These are phyloP conservation scores for Sporobolus alterniflorus DNA, from an alignment of 202 grass and related monocot species.

Conservation along the genomic window DNA sequence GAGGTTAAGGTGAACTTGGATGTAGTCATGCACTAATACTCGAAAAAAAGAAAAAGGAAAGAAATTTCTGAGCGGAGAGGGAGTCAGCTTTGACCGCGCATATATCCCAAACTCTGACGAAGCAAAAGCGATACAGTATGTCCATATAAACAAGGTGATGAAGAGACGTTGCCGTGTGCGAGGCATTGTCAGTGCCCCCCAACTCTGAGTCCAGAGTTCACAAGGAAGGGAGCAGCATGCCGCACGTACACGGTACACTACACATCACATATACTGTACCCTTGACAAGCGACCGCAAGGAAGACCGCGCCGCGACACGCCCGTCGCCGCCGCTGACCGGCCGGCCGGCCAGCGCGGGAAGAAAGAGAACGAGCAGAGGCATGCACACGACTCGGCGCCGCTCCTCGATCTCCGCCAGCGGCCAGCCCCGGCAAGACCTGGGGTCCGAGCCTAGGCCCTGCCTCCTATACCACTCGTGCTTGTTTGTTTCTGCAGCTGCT, in stretches of 20 bases:
- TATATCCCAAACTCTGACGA: neutral
- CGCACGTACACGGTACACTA: too few relatives aligned
- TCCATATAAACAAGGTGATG: neutral
- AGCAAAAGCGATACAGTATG: neutral
- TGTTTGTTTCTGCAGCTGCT: neutral
- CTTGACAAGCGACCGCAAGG: slow-evolving; percentile 44
- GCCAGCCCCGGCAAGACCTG: too few relatives aligned
- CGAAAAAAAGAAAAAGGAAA: too few relatives aligned
- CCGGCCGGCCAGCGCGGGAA: neutral
- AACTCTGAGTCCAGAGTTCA: neutral
- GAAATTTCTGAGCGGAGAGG: too few relatives aligned
- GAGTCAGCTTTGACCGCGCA: neutral
- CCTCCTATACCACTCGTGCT: neutral
- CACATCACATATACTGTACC: neutral
- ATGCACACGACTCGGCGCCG: too few relatives aligned
- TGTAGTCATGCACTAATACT: too few relatives aligned
- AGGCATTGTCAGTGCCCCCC: neutral
- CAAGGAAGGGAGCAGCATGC: too few relatives aligned
- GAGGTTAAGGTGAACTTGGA: too few relatives aligned
- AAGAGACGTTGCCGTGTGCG: slow-evolving; percentile 23
- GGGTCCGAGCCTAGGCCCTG: neutral
- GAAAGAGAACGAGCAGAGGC: too few relatives aligned
- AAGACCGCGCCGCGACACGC: neutral
- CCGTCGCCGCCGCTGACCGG: slow-evolving; percentile 13
- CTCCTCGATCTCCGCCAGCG: too few relatives aligned